These are phyloP conservation scores for Ceratobasidium sp. DNA, from an alignment of 1,284 basidiomycete genomes.

Conservation along the genomic window DNA sequence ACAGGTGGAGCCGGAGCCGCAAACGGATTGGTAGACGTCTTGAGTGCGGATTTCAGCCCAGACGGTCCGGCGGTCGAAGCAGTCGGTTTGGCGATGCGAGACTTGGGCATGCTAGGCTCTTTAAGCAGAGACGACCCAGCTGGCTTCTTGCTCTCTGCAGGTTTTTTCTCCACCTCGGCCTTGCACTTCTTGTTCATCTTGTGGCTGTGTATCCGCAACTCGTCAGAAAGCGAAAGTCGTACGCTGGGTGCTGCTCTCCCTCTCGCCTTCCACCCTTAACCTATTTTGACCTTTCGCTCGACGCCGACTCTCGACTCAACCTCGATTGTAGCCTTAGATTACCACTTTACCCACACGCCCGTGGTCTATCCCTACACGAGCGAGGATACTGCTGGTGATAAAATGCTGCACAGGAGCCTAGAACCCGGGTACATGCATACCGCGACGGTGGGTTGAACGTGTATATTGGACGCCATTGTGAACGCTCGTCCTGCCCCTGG, in stretches of 20 bases:
- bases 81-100: slow-evolving; percentile 55
- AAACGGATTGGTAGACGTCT: slow-evolving; percentile 32
- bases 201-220: slow-evolving; percentile 50
- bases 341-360: too few species aligned
- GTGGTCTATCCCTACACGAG: too few species aligned
- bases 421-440: too few species aligned
- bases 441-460: too few species aligned
- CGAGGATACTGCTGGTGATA: too few species aligned
- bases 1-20: slow-evolving; percentile 11
- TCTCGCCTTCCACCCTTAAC: slow-evolving; percentile 59
- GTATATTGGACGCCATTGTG: too few species aligned
- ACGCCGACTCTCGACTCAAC: too few species aligned
- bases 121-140: slow-evolving; percentile 55
- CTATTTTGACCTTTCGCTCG: too few species aligned
- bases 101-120: slow-evolving; percentile 47
- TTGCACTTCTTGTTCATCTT: slow-evolving; percentile 81
- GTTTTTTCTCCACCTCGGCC: slow-evolving; percentile 66
- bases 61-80: slow-evolving; percentile 49
- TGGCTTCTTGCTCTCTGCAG: slow-evolving; percentile 66
- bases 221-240: neutral
- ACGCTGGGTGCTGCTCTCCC: neutral
- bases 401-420: too few species aligned
- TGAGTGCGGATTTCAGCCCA: slow-evolving; percentile 43
- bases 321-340: too few species aligned
- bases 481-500: too few species aligned